A percentile compares a stretch with the other conserved stretches of the same genome.
phyloP scores from a whole-genome alignment of 106 monocot genomes.

The Amphibolis antarctica region DNA sequence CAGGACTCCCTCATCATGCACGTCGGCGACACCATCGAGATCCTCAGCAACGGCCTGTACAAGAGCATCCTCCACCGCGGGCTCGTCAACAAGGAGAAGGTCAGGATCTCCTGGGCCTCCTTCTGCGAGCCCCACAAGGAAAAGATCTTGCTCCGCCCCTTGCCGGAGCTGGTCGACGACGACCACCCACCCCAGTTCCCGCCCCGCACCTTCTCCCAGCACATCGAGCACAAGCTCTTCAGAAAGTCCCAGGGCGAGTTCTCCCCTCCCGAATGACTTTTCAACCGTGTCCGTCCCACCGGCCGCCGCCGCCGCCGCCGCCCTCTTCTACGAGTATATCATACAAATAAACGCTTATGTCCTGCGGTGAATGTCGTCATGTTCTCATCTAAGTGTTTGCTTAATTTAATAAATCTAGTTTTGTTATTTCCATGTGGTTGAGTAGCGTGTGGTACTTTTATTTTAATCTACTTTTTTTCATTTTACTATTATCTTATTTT shows the following conservation, averaged over 20 bases:
- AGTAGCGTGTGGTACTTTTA: no score
- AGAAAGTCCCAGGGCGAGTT: slow-evolving; percentile 22
- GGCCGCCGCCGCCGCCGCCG: no score
- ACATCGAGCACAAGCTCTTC: slow-evolving; percentile 62
- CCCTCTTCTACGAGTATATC: no score
- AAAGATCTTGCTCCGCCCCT: slow-evolving; percentile 48
- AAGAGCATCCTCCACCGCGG: slow-evolving; percentile 73
- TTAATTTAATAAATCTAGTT: no score
- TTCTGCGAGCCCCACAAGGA: slow-evolving; percentile 85
- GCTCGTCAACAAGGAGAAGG: slow-evolving; percentile 75
- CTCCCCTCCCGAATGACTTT: neutral
- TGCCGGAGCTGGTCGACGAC: slow-evolving; percentile 43
- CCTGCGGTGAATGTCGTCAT: no score
- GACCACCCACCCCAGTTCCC: slow-evolving; percentile 27
- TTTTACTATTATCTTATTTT: no score
- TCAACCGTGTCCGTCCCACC: no score
- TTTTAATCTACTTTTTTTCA: no score
- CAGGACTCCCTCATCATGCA: slow-evolving; percentile 60
- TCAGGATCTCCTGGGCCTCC: slow-evolving; percentile 83
- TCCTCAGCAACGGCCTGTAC: slow-evolving; percentile 65
- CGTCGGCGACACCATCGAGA: slow-evolving; percentile 72
- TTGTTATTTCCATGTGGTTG: no score
- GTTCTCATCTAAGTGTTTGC: no score
- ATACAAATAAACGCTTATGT: no score
- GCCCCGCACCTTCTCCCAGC: slow-evolving; percentile 63